These are phyloP conservation scores for Trichoderma aggressivum DNA, from an alignment of 2,329 filamentous ascomycete genomes.

Conservation along the genomic window DNA sequence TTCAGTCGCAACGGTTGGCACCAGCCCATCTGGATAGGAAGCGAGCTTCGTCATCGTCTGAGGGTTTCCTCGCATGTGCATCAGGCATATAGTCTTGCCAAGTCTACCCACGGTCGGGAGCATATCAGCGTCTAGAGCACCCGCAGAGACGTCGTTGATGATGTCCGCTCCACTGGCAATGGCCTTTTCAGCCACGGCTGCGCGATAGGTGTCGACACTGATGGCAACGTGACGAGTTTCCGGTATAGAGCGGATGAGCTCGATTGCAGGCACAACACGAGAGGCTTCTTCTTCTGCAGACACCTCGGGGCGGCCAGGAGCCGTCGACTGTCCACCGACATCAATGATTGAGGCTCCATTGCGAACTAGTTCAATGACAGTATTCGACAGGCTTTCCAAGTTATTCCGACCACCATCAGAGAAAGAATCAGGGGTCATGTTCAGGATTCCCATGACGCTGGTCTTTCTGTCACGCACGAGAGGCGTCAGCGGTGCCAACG, in stretches of 20 bases:
- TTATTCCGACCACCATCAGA: conserved; percentile 77
- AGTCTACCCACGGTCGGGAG: conserved; percentile 73
- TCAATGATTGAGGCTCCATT: conserved; percentile 82
- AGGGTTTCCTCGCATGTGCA: conserved; percentile 92
- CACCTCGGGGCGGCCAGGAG: conserved; percentile 69
- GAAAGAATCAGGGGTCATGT: conserved; percentile 94
- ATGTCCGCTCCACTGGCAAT: conserved; percentile 80
- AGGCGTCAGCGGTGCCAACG: conserved; percentile 54
- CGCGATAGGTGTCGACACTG: conserved; percentile 90
- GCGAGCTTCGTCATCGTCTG: conserved; percentile 72
- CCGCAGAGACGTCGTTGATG: conserved; percentile 91
- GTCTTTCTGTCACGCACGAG: conserved; percentile 60
- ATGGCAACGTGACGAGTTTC: conserved; percentile 64
- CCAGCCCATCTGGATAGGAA: conserved; percentile 65
- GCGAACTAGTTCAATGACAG: conserved; percentile 59
- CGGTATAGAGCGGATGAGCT: conserved; percentile 65
- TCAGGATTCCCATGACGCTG: conserved; percentile 88
- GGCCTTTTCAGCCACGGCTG: conserved; percentile 73
- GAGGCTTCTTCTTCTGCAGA: conserved; percentile 68
- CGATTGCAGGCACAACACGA: conserved; percentile 76
- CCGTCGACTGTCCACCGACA: conserved; percentile 88
- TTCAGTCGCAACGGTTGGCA: conserved; percentile 64
- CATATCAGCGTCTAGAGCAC: conserved; percentile 75
- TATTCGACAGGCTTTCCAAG: conserved; percentile 52
- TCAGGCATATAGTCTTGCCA: conserved; percentile 75